Evolutionary conservation across 768 basidiomycete genomes (phyloP), one percentile per base, ranked within the genome.

Genomic region (Russula compacta): DNA sequence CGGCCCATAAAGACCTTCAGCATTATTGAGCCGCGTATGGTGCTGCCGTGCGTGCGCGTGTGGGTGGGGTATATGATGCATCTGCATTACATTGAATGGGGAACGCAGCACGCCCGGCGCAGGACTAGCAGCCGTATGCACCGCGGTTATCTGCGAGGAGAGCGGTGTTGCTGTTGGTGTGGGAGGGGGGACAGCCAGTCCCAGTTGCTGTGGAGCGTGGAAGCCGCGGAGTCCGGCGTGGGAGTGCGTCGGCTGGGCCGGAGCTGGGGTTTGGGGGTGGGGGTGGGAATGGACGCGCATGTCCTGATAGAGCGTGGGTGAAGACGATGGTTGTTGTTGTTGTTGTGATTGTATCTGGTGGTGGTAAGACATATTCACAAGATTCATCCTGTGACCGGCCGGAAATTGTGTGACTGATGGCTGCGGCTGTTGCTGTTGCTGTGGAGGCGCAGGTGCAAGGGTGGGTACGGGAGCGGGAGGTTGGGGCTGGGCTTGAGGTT

Each of bases 51-150:
- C 83, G 66, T 89, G 87, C 0, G 86, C 85, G 60, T 89, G 87
- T 2, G 87, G 86, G 64, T 89, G 87, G 1, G 87, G 85, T 48
- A 89, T 85, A 64, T 89, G 88, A 67, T 89, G 87, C 85, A 90
- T 86, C 68, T 81, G 84, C 24, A 77, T 69, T 6, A 77, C 69
- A 14, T 80, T 72, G 69, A 84, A 88, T 17, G 84, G 81, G n/a
- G 82, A 73, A 56, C 79, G 82, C 33, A 87, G 73, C 2, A 79
- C 75, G 78, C 53, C 53, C 50, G 57, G 53, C 38, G 52, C 55
- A 19, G 52, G 43, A 54, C 59, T 49, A 49, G 54, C 57, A 12
- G 49, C n/a, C 33, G 59, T 32, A 44, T 55, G 51, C 1, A 61
- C 60, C 19, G 55, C 24, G 8, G 52, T 19, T 5, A 64, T 40